Evolutionary conservation across 805 yeast species (phyloP).

Genomic region (Kregervanrija fluxuum): DNA sequence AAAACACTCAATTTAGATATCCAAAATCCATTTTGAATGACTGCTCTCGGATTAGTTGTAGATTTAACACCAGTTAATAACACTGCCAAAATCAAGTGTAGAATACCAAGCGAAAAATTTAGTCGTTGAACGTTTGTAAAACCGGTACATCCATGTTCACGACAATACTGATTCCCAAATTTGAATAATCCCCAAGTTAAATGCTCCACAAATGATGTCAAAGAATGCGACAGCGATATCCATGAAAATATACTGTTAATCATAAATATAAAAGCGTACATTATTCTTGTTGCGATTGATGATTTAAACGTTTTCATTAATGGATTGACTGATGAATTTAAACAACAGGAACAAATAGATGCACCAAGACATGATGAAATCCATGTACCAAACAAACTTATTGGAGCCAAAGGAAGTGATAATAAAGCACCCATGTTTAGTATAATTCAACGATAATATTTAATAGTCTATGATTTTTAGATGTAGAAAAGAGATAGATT

Average conservation of each 20-base stretch:
- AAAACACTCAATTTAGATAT: slow-evolving; percentile 60
- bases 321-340: slow-evolving; percentile 26
- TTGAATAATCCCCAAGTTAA: slow-evolving; percentile 64
- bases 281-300: slow-evolving; percentile 74
- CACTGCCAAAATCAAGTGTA: slow-evolving; percentile 67
- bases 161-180: slow-evolving; percentile 49
- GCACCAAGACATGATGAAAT: slow-evolving; percentile 77
- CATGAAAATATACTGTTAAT: slow-evolving; percentile 81
- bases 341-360: slow-evolving; percentile 63
- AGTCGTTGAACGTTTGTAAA: slow-evolving; percentile 92
- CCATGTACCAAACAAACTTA: slow-evolving; percentile 50
- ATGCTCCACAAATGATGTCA: slow-evolving; percentile 64
- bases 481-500: no score
- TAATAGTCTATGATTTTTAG: no score
- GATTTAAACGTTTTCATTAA: slow-evolving; percentile 47
- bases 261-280: slow-evolving; percentile 74
- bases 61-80: slow-evolving; percentile 69
- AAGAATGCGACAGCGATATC: slow-evolving; percentile 83
- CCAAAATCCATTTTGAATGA: slow-evolving; percentile 92
- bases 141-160: slow-evolving; percentile 79
- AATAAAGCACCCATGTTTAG: slow-evolving; percentile 54
- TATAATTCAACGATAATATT: no score
- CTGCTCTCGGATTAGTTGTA: slow-evolving; percentile 69
- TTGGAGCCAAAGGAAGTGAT: slow-evolving; percentile 61
- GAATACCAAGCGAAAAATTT: slow-evolving; percentile 76